phyloP scores from a whole-genome alignment of 1,284 basidiomycete species.

The Cystobasidiaceae sp. region DNA sequence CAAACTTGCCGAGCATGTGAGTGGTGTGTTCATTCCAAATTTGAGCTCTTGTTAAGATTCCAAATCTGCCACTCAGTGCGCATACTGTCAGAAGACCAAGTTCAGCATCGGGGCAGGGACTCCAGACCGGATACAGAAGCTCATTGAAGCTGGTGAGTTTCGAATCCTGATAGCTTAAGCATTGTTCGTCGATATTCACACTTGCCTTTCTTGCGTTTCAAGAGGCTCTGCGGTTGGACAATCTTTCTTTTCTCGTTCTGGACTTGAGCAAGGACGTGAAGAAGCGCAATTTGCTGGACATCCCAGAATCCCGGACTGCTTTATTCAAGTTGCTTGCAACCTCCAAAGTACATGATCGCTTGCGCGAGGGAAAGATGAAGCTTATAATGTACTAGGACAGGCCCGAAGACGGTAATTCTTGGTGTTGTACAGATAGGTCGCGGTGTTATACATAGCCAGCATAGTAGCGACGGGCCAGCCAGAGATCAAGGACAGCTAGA shows the following conservation, averaged over 20 bases:
- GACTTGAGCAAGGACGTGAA: constrained; percentile 56
- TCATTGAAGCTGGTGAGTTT: constrained; percentile 65
- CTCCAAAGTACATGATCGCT: constrained; percentile 57
- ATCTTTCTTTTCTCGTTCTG: constrained; percentile 15
- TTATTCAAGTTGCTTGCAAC: constrained; percentile 66
- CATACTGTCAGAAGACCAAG: constrained; percentile 65
- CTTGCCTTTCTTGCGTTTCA: neutral
- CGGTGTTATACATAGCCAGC: neutral
- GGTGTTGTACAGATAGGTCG: too few relatives aligned
- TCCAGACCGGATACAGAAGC: constrained; percentile 70
- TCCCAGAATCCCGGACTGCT: constrained; percentile 72
- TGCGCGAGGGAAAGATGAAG: constrained; percentile 65
- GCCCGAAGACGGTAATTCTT: too few relatives aligned
- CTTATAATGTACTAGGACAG: constrained; percentile 59
- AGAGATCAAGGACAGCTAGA: constrained; percentile 53
- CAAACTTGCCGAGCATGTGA: constrained; percentile 71
- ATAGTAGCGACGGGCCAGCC: neutral
- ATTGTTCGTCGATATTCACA: neutral
- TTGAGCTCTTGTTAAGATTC: neutral
- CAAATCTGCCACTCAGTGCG: neutral
- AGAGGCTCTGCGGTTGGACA: constrained; percentile 25
- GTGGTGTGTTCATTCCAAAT: constrained; percentile 32
- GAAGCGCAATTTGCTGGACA: constrained; percentile 66
- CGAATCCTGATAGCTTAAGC: neutral
- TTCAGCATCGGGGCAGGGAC: constrained; percentile 74